A percentile compares a stretch with the other conserved stretches of the same genome.
Evolutionary conservation across 306 rosid species (phyloP).

Genomic region (Vigna nakashimae): DNA sequence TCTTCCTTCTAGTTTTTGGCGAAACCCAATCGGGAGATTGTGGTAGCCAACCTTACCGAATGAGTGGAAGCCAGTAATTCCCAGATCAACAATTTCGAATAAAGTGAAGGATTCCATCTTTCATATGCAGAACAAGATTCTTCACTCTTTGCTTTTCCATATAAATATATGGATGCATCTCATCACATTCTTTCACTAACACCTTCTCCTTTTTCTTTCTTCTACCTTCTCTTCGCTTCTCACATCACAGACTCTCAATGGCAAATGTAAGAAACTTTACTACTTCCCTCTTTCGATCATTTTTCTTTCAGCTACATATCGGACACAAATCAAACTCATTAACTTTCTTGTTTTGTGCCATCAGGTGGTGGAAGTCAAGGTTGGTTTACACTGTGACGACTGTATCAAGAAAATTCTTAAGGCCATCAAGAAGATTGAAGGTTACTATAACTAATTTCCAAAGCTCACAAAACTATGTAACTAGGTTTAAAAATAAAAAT

Average conservation of each 20-base stretch:
- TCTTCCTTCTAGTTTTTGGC: slow-evolving; percentile 23
- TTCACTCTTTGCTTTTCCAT: slow-evolving; percentile 22
- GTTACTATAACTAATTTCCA: slow-evolving; percentile 15
- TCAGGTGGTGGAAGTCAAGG: slow-evolving; percentile 90
- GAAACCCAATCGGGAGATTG: slow-evolving; percentile 14
- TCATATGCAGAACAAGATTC: slow-evolving; percentile 60
- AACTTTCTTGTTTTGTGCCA: background rate
- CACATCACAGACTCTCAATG: slow-evolving; percentile 42
- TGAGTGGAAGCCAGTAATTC: slow-evolving; percentile 49
- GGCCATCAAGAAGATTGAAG: slow-evolving; percentile 87
- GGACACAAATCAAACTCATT: background rate
- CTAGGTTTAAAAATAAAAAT: no score
- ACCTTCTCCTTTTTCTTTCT: background rate
- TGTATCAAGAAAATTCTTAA: slow-evolving; percentile 90
- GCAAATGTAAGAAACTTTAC: slow-evolving; percentile 52
- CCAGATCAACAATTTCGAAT: slow-evolving; percentile 46
- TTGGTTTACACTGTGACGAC: slow-evolving; percentile 81
- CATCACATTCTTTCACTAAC: background rate
- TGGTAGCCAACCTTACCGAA: slow-evolving; percentile 50
- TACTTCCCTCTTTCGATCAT: background rate
- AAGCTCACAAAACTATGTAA: no score
- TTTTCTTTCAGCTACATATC: slow-evolving; percentile 2
- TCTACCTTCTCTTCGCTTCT: background rate
- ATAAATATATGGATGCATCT: slow-evolving; percentile 1
- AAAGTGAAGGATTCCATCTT: slow-evolving; percentile 47